phyloP scores from a whole-genome alignment of 768 basidiomycete species.

The Floccularia luteovirens region DNA sequence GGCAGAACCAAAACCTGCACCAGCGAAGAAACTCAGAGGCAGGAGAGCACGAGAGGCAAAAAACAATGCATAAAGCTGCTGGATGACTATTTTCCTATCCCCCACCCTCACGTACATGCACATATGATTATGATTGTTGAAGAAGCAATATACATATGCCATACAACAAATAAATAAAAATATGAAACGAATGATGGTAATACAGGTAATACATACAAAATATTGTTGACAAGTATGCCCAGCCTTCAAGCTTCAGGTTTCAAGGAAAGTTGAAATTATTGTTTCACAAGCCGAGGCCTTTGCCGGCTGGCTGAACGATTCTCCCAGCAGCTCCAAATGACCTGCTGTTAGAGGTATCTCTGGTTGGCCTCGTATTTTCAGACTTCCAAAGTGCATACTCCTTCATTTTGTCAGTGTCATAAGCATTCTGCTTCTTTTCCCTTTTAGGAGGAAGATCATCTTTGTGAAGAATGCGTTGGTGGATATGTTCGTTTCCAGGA shows the following conservation, averaged over 20 bases:
- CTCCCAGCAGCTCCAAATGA: constrained; percentile 37
- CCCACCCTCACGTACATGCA: constrained; percentile 18
- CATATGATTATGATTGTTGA: constrained; percentile 14
- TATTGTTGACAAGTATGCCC: too few relatives aligned
- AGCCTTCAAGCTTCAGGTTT: too few relatives aligned
- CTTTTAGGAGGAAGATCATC: constrained; percentile 41
- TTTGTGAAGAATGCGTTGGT: constrained; percentile 25
- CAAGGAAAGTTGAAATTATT: too few relatives aligned
- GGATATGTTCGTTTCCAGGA: background rate
- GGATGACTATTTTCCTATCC: constrained; percentile 13
- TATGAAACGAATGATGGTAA: too few relatives aligned
- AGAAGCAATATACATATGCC: constrained; percentile 3
- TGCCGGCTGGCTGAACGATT: constrained; percentile 54
- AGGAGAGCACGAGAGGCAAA: constrained; percentile 43
- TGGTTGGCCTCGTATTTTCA: constrained; percentile 41
- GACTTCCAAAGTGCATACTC: constrained; percentile 37
- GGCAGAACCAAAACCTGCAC: constrained; percentile 60
- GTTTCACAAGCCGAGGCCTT: too few relatives aligned
- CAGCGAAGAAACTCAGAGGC: constrained; percentile 65
- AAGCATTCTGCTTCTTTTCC: constrained; percentile 34
- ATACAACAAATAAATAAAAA: background rate
- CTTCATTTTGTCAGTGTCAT: constrained; percentile 34
- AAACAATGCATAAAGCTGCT: constrained; percentile 14
- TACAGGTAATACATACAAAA: too few relatives aligned
- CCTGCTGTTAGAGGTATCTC: constrained; percentile 24